Evolutionary conservation across 306 rosid species (phyloP).

Genomic region (Cucumis cinereus): DNA sequence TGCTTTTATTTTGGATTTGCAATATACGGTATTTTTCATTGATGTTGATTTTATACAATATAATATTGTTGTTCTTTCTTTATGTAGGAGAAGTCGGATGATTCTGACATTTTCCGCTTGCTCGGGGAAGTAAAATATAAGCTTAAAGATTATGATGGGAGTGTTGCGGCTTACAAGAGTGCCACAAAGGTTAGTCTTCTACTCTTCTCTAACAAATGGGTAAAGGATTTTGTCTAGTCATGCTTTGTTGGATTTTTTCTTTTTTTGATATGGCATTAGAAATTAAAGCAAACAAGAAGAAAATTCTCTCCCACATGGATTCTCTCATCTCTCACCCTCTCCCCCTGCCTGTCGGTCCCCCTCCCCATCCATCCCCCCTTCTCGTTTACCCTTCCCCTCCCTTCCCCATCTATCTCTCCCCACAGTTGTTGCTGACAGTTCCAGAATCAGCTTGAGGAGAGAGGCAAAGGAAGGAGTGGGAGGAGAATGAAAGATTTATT

Average conservation of each 20-base stretch:
- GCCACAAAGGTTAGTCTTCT: slow-evolving; percentile 51
- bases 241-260: neutral
- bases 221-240: neutral
- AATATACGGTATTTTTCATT: slow-evolving; percentile 4
- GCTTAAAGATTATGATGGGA: slow-evolving; percentile 72
- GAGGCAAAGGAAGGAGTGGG: neutral
- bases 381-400: neutral
- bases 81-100: slow-evolving; percentile 55
- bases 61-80: neutral
- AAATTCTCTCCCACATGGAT: neutral
- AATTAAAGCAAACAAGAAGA: neutral
- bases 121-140: slow-evolving; percentile 84
- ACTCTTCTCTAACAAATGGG: slow-evolving; percentile 23
- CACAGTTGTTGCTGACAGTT: neutral
- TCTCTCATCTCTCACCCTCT: neutral
- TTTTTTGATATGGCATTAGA: neutral
- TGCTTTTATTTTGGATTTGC: slow-evolving; percentile 8
- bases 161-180: slow-evolving; percentile 62
- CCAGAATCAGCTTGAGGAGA: neutral
- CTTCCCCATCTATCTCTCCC: neutral
- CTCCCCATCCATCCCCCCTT: neutral
- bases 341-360: neutral
- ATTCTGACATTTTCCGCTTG: slow-evolving; percentile 75
- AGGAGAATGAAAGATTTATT: neutral
- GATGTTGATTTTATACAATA: neutral